Evolutionary conservation across 305 asterid genomes (phyloP).

Genomic region (Solanum hybrid): DNA sequence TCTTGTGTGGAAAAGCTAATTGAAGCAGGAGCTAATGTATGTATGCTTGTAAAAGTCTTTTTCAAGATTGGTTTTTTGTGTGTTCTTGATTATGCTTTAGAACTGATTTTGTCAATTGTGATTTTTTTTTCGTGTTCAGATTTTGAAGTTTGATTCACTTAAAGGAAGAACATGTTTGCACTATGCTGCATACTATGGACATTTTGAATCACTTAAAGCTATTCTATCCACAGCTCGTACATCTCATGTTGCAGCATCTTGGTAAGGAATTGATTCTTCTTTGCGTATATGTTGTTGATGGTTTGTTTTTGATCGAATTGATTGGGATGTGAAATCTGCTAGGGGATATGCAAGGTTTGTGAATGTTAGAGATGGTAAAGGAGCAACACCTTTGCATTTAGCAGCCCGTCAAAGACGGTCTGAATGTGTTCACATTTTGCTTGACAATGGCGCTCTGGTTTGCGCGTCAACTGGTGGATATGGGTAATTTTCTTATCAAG

Average conservation of each 20-base stretch:
- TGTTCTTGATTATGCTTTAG: neutral
- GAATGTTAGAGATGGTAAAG: constrained; percentile 91
- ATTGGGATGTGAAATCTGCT: neutral
- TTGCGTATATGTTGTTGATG: neutral
- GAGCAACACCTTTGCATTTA: constrained; percentile 96
- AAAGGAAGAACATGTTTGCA: constrained; percentile 95
- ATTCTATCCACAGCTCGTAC: constrained; percentile 71
- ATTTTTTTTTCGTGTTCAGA: constrained; percentile 29
- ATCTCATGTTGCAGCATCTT: constrained; percentile 74
- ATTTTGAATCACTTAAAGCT: constrained; percentile 62
- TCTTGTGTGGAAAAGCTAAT: constrained; percentile 73
- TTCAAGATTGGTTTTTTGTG: neutral
- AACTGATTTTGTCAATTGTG: constrained; percentile 11
- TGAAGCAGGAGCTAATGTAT: constrained; percentile 93
- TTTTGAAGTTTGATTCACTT: constrained; percentile 82
- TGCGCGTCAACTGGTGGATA: constrained; percentile 91
- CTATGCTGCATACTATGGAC: constrained; percentile 95
- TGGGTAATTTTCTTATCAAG: constrained; percentile 33
- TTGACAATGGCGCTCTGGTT: constrained; percentile 84
- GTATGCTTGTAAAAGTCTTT: neutral
- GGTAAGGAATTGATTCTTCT: constrained; percentile 30
- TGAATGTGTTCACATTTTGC: constrained; percentile 63
- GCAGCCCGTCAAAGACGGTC: constrained; percentile 86
- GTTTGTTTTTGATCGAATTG: neutral
- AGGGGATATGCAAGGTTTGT: constrained; percentile 95